Evolutionary conservation across 2,329 filamentous ascomycete species (phyloP), one percentile per base, ranked within the genome.

Genomic region (Raffaelea arxii): DNA sequence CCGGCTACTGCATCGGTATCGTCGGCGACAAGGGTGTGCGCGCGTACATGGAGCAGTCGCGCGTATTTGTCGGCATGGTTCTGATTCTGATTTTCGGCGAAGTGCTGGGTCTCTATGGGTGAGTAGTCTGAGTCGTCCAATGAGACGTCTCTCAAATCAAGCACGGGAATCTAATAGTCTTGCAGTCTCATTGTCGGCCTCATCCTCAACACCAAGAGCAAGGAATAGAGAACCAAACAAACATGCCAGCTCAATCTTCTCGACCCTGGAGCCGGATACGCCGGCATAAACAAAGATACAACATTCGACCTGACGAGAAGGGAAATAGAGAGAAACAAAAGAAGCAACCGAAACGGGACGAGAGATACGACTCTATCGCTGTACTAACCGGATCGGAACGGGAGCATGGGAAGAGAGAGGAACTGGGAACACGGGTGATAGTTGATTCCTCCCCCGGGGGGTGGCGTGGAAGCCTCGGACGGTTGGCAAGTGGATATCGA

Each of bases 51-150:
- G 80, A 88, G 59, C 92, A 98, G 67, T 94, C 86, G 43, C 80
- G 91, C 53, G 85, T 98, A 55, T 98, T 96, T 58, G 92, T 98
- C 43, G 92, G 92, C 65, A 97, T 97, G 92, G 91, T 98, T 41
- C 70, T 98, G 58, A 97, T 97, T 56, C 77, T 97, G 53, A 98
- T 98, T 78, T 98, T 98, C 63, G 92, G 88, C 48, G 92, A 98
- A 74, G 92, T 98, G 18, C 65, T 98, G 62, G 92, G 92, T 65
- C 82, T 98, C 25, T 98, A 98, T 60, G 92, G 92, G 88, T 95
- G 74, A 56, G 83, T 64, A 51, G 4, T 4, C 6, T 16, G 6
- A n/a, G n/a, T n/a, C n/a, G n/a, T n/a, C n/a, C n/a, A n/a, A n/a
- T n/a, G n/a, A n/a, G n/a, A n/a, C n/a, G n/a, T n/a, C n/a, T n/a